Base-by-base conservation (phyloP, 2,329 filamentous ascomycete genomes). In the Fusarium marasasianum region DNA sequence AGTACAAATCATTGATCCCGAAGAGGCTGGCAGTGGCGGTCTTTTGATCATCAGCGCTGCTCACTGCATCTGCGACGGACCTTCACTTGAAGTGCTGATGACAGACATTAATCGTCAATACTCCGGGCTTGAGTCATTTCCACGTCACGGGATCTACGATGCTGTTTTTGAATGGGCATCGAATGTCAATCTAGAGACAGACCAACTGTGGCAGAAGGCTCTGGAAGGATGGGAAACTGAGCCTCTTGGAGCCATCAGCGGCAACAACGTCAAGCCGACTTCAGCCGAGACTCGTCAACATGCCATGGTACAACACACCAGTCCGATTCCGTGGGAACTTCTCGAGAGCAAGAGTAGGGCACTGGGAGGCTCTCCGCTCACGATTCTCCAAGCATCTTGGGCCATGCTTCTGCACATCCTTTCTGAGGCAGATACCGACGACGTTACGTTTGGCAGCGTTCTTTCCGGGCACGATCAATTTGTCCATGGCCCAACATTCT, bases 21-120 rank as follows among this genome's bases (percentile, higher is more conserved):
- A 41, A 3, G 20, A 40, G 9, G 6, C 24, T 4, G 15, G 17
- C 5, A 33, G 4, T 8, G n/a, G 44, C 12, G 40, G 48, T 0
- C n/a, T 72, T 4, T 10, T 72, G 29, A 18, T 60, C 40, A 31
- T 73, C 18, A 72, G 70, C 3, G 31, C 47, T 7, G 69, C 70
- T 0, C 70, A 72, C 8, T 73, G 70, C 7, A 60, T 72, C 11
- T 73, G 69, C 1, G 70, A 72, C 10, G 69, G 70, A 1, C 51
- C 69, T 2, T 72, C 70, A 3, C 50, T 72, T 1, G 70, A 73
- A 24, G 69, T 69, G 1, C 15, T 72, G 9, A 56, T 70, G 48
- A 26, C 22, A 8, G 70, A 73, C 1, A 57, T 72, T 2, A 4
- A 26, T 7, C 33, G 58, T 3, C 35, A 55, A 8, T 73, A 72